These are phyloP conservation scores for Irpex sp. DNA, from an alignment of 1,284 basidiomycete species.

Conservation along the genomic window DNA sequence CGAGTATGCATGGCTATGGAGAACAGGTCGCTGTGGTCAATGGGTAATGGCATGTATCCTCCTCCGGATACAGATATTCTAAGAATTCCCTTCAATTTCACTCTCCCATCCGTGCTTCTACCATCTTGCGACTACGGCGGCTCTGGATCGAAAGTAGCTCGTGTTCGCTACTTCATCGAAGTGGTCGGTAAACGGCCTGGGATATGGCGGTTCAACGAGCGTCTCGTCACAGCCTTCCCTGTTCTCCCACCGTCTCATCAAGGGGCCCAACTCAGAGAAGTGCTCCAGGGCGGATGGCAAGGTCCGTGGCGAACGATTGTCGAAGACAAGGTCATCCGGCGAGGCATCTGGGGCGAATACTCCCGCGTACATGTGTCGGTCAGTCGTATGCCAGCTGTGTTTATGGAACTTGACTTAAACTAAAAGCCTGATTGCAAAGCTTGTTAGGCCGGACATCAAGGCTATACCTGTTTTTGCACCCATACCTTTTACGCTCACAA, in stretches of 20 bases:
- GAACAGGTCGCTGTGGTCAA: constrained; percentile 17
- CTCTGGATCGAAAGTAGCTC: neutral
- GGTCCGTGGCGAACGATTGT: constrained; percentile 4
- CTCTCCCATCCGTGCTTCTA: constrained; percentile 14
- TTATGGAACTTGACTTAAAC: no score
- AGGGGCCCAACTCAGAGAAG: constrained; percentile 5
- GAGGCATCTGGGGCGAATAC: constrained; percentile 18
- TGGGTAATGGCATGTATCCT: constrained; percentile 16
- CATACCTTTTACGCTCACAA: neutral
- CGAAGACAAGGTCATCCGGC: constrained; percentile 13
- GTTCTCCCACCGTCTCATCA: constrained; percentile 15
- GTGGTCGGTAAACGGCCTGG: constrained; percentile 18
- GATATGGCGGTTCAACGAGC: constrained; percentile 10
- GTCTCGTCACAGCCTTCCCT: constrained; percentile 9
- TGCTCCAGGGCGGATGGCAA: neutral
- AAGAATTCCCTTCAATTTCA: constrained; percentile 18
- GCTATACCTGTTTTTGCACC: neutral
- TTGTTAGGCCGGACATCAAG: neutral
- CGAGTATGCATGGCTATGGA: neutral
- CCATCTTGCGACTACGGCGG: constrained; percentile 17
- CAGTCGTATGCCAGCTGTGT: no score
- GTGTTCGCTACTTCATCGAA: constrained; percentile 17
- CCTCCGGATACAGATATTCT: constrained; percentile 17
- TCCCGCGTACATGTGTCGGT: constrained; percentile 14
- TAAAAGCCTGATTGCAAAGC: neutral